Evolutionary conservation across 345 rosid species (phyloP), one percentile per base, ranked within the genome.

Genomic region (Chamaenerion angustifolium): DNA sequence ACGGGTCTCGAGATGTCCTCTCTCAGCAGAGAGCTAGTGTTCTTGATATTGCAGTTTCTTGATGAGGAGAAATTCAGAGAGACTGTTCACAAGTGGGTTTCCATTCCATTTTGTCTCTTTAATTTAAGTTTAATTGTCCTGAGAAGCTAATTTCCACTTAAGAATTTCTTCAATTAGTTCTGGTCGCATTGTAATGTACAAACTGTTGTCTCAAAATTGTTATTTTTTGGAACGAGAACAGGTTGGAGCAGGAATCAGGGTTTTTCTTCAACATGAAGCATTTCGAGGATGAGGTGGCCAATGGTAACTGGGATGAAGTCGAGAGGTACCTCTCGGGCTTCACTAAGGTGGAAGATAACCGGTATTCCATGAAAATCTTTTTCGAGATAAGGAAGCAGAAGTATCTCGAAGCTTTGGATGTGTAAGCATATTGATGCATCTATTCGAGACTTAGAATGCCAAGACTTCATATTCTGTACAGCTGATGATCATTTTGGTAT

Each of bases 351-450:
- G 83, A 80, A 1, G 88, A 80, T 56, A 80, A 80, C 56, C 62
- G 83, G 41, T 82, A 76, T 64, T 85, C 95, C 27, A 85, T 81
- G 89, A 85, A 85, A 72, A 85, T 85, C 46, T 85, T 85, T 70
- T 85, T 85, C 64, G 95, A 85, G 67, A 82, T 85, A 56, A 77
- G 90, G 74, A 82, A 85, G 79, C 95, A 85, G 52, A 85, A 85
- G 71, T 85, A 85, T 72, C 83, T 85, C 16, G 95, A 85, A 68
- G 95, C 95, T 7, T 82, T 85, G 50, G 95, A 85, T 67, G 65
- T 78, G 95, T 81, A 55, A 44, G 41, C 45, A 1, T 51, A 9
- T 21, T 51, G 16, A 49, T 49, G 31, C 56, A 17, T 40, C 12
- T 53, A 31, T 31, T 4, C 1, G 10, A 21, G 25, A 21, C 25